Evolutionary conservation across 2,329 filamentous ascomycete species (phyloP), one percentile per base, ranked within the genome.

Genomic region (Blastomyces gilchristii): DNA sequence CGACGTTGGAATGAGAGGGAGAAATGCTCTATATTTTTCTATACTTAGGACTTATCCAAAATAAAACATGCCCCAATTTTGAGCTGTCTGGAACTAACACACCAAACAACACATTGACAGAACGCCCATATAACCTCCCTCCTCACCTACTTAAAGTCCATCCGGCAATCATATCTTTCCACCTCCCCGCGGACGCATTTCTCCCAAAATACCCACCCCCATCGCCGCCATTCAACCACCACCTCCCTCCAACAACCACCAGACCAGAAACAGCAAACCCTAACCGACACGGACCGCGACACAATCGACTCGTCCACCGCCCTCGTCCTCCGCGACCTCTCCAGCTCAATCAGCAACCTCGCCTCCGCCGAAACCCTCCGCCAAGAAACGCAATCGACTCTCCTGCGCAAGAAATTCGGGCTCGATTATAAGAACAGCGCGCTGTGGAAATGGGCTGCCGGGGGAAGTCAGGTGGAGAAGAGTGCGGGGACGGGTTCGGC

Each of bases 101-200:
- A 5, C 18, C 2, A 1, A 22, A 22, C n/a, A 39, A 22, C n/a
- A 0, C 18, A 53, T 53, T 12, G 22, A 58, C 71, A 96, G 91
- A 94, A 96, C 73, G 83, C 86, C 8, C 91, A 95, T 73, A 95
- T 97, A 65, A 78, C 84, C 65, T 90, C 88, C 60, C 85, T 99
- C 45, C 87, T 91, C 69, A 80, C 80, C 68, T 90, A 97, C 71
- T 87, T 99, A 25, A 86, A 85, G 72, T 85, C 87, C 64, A 91
- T 96, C 70, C 89, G 93, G 64, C 90, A 91, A 69, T 86, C 91
- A 64, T 99, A 99, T 78, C 89, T 99, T 60, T 94, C 92, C 41
- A 91, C 88, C 28, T 85, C 87, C 66, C 84, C 87, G 25, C 84
- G 86, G 67, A 77, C 82, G 71, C 76, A 81, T 34, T 54, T 54